phyloP scores from a whole-genome alignment of 2,329 filamentous ascomycete species.

The Fusarium transvaalense region DNA sequence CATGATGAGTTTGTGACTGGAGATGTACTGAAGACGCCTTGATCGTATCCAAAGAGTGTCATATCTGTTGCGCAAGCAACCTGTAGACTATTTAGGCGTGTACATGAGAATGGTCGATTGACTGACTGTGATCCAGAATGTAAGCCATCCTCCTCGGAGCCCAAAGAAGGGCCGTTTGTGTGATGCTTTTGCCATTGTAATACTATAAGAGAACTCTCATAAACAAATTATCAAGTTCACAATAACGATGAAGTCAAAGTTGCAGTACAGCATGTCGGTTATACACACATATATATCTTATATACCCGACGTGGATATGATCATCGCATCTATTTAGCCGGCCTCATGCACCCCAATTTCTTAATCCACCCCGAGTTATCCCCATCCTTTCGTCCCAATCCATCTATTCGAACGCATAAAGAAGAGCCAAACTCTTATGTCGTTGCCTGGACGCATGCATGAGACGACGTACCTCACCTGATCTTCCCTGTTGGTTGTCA shows the following conservation, averaged over 20 bases:
- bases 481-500: not conserved
- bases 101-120: no score
- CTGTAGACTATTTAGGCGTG: not conserved
- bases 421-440: not conserved
- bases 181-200: not conserved
- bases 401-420: not conserved
- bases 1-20: not conserved
- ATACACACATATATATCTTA: not conserved
- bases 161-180: slow-evolving; percentile 20
- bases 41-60: slow-evolving; percentile 26
- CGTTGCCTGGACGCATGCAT: slow-evolving; percentile 10
- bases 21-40: slow-evolving; percentile 21
- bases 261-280: not conserved
- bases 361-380: not conserved
- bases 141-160: slow-evolving; percentile 31
- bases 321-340: slow-evolving; percentile 21
- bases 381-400: not conserved
- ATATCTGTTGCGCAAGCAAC: slow-evolving; percentile 32
- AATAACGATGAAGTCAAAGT: no score
- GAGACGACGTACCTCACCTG: not conserved
- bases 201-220: not conserved
- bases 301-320: slow-evolving; percentile 1
- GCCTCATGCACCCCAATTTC: not conserved
- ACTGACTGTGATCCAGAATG: slow-evolving; percentile 32
- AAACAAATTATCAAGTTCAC: not conserved